phyloP scores from a whole-genome alignment of 2,329 filamentous ascomycete species.

The Moelleriella libera region DNA sequence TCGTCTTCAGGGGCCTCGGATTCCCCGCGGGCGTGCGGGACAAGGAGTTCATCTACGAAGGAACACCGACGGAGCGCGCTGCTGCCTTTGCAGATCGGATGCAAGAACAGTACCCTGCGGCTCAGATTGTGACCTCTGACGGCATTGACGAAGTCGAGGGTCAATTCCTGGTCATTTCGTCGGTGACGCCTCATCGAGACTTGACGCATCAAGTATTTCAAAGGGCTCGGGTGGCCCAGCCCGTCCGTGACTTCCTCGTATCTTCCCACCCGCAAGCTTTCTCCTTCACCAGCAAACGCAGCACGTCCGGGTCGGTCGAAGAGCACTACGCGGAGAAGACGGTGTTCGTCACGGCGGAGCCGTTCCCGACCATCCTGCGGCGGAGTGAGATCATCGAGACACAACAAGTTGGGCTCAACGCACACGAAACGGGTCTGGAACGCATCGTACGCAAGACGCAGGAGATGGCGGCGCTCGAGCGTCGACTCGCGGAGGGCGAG shows the following conservation, averaged over 20 bases:
- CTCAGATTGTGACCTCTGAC: constrained; percentile 61
- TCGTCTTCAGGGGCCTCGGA: constrained; percentile 77
- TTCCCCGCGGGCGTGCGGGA: constrained; percentile 72
- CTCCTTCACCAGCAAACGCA: constrained; percentile 59
- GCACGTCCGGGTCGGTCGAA: constrained; percentile 51
- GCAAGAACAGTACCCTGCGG: constrained; percentile 78
- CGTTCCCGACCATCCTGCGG: constrained; percentile 82
- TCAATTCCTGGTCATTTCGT: constrained; percentile 73
- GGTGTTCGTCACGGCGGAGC: constrained; percentile 68
- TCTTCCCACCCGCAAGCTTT: constrained; percentile 67
- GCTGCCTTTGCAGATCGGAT: constrained; percentile 79
- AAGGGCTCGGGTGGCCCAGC: constrained; percentile 67
- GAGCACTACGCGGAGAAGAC: constrained; percentile 75
- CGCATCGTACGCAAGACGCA: constrained; percentile 82
- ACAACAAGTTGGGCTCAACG: constrained; percentile 51
- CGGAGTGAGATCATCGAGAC: constrained; percentile 69
- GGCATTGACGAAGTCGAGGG: constrained; percentile 72
- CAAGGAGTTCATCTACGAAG: constrained; percentile 88
- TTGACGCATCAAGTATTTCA: constrained; percentile 74
- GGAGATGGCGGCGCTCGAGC: constrained; percentile 66
- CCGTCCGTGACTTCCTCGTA: constrained; percentile 76
- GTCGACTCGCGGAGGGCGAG: constrained; percentile 58
- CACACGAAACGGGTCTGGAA: constrained; percentile 80
- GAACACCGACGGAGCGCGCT: constrained; percentile 60
- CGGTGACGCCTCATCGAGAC: constrained; percentile 72